Base-by-base conservation (phyloP, 2,329 filamentous ascomycete genomes). In the Aspergillus nomiae region DNA sequence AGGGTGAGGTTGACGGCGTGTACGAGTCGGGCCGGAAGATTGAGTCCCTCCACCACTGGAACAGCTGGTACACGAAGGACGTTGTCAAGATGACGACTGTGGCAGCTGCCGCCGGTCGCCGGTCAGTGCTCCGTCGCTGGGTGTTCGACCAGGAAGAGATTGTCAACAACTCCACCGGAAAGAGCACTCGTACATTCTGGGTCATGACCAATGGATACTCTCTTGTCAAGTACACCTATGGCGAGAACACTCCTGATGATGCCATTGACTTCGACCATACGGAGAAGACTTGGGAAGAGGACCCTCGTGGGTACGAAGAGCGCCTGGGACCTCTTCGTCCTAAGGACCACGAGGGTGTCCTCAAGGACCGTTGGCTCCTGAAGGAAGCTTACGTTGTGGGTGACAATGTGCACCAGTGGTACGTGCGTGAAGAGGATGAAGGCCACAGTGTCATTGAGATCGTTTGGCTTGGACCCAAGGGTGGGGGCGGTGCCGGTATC, bases 271-370 rank as follows among this genome's bases (percentile, higher is more conserved):
- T 81, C 30, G 77, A 80, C 62, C 71, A 75, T 28, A 70, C 73
- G n/a, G 79, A 81, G 67, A 79, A 79, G 72, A 81, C 78, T 19
- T 81, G 78, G 78, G 74, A 77, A 12, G 78, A 80, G 48, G 78
- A 80, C 58, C 73, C 76, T n/a, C 71, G 68, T 46, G 78, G 77
- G 30, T 81, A 77, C 64, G 77, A 80, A 59, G 67, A 71, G 43
- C 75, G 77, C 28, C 69, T 81, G 11, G 79, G 78, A 56, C 76
- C 77, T 34, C 69, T 81, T 53, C 77, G 78, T 58, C 73, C 73
- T n/a, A 74, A 70, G 56, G 74, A 80, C 51, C 74, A 80, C 53
- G 71, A 73, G 2, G 78, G 78, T 45, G 69, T 81, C 16, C 70
- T 68, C 62, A 80, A 80, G 68, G 77, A 81, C 62, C 76, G 78